Base-by-base conservation (phyloP, 345 rosid species). In the Raphanus sativus region DNA sequence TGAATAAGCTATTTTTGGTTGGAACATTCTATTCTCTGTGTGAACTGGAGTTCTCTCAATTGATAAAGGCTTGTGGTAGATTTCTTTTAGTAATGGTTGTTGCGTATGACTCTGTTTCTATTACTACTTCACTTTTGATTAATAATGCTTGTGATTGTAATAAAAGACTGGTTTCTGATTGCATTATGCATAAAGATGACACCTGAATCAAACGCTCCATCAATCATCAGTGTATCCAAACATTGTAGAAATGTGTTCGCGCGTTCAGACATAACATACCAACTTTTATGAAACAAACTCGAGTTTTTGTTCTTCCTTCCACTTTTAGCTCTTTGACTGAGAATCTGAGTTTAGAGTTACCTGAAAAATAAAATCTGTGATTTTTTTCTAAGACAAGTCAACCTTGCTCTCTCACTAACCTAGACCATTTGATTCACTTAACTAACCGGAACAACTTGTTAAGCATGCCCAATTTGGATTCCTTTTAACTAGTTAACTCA, bases 121-220 rank as follows among this genome's bases (percentile, higher is more conserved):
- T 71, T 60, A 59, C 54, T n/a, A 8, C 65, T 7, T 4, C n/a
- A 69, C 1, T 30, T 36, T 69, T 2, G 10, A 28, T 40, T 60
- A 15, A 3, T 10, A 26, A 5, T 60, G 58, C 3, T 21, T 68
- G 28, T 3, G 45, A 50, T 25, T 54, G 17, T 32, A 9, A 10
- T 32, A 33, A 1, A 48, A 8, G 65, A 58, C 11, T 70, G 3
- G 8, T 17, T 28, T 26, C 10, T 61, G 2, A 36, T 10, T 61
- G 68, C 60, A 45, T 48, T 42, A 17, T 83, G 85, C 80, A 87
- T 87, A 81, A 33, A 5, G 74, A 87, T 87, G 90, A 78, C 83
- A 28, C 29, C 61, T 32, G 84, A 82, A 81, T 60, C 83, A 62
- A 85, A 81, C 26, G 24, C 73, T 28, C 30, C 30, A 28, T 28